Conservation (phyloP, 1,284 basidiomycete genomes). For the Tilletia walkeri region DNA sequence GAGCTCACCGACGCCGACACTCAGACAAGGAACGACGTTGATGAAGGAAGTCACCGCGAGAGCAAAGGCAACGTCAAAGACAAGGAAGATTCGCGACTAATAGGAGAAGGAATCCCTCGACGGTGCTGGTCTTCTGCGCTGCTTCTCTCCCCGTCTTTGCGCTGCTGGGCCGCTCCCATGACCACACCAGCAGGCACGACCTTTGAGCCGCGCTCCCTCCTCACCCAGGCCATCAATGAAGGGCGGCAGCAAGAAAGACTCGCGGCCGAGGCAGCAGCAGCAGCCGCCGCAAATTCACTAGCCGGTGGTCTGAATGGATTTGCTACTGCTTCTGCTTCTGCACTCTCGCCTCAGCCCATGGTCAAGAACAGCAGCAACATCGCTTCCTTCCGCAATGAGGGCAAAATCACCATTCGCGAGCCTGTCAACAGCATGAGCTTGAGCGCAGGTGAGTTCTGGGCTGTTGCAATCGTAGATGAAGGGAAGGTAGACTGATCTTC, state of each 20-base stretch:
- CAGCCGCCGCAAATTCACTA: neutral
- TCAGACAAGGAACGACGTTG: no score
- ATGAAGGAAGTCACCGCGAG: no score
- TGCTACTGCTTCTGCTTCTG: neutral
- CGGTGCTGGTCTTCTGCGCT: no score
- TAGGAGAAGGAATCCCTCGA: no score
- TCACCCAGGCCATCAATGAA: constrained; percentile 14
- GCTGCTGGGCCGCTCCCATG: no score
- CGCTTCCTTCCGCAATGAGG: constrained; percentile 20
- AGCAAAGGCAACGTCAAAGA: no score
- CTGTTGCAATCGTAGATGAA: neutral
- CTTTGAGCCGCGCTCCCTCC: constrained; percentile 12
- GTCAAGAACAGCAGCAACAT: constrained; percentile 11
- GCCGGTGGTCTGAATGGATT: neutral
- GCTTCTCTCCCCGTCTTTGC: no score
- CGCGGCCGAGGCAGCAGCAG: neutral
- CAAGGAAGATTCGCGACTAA: no score
- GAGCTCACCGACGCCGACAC: no score
- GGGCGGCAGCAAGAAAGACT: neutral
- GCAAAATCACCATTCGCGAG: constrained; percentile 29
- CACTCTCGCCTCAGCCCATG: neutral
- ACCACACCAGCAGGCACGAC: neutral
- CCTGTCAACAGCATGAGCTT: constrained; percentile 55
- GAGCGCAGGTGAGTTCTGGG: constrained; percentile 35
- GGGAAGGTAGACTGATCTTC: neutral